Base-by-base conservation (phyloP, 441 rosid genomes). In the Populus hybrid region DNA sequence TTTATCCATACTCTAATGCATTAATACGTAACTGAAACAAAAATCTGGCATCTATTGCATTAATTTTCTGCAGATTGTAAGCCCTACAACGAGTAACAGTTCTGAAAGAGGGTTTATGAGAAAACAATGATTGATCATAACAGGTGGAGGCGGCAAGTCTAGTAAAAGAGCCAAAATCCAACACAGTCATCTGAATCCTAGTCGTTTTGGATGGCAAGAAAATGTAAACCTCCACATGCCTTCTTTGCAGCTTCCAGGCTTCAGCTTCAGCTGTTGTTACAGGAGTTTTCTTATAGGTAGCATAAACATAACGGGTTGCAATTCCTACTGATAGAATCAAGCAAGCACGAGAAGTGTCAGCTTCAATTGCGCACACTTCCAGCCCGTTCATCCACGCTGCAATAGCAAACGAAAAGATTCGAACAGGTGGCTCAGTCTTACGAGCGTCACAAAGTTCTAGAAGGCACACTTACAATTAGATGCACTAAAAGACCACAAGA, bases 311-410 rank as follows among this genome's bases (percentile, higher is more conserved):
- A 18, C 97, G 84, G 7, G 97, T 92, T 0, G 97, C 85, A 40
- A 92, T 87, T 69, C 98, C 97, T 35, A 89, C 97, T 0, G 97
- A 84, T 46, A 92, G 89, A 82, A 92, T 86, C 85, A 94, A 88
- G 85, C 85, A 79, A 61, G 85, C 92, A n/a, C 91, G 87, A n/a
- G 84, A 73, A 3, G 84, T 86, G 79, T 94, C 98, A 2, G 92
- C 87, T 81, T 93, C 98, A 2, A 93, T 81, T 19, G 98, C 85
- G 79, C 90, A 87, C 50, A 92, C 92, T 83, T 94, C 97, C 76
- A 92, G 87, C 59, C 97, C 97, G 72, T 91, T 91, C 96, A 94
- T 90, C 94, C 92, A 91, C 59, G 96, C 98, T 93, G 89, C 70
- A 76, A 30, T 9, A 71, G 69, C 69, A 78, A 16, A 59, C 66